phyloP scores from a whole-genome alignment of 352 stramenopile genomes.

The Paralagenidium karlingii region DNA sequence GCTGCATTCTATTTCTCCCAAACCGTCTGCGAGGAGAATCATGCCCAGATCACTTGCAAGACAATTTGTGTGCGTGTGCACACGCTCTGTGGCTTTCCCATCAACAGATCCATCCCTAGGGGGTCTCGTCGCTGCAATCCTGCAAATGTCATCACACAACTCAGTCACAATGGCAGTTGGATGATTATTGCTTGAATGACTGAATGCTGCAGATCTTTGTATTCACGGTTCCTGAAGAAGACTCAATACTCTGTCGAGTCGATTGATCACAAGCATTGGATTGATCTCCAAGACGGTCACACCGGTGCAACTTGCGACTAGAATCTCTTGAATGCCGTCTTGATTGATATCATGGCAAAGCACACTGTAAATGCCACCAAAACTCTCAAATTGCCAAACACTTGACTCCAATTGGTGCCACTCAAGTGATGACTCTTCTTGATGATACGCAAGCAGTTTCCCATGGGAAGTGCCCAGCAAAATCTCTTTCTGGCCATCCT shows the following conservation, averaged over 20 bases:
- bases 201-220: no score
- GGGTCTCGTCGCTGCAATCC: no score
- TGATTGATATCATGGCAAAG: slow-evolving; percentile 45
- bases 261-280: slow-evolving; percentile 9
- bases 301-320: slow-evolving; percentile 48
- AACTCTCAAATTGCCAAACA: slow-evolving; percentile 35
- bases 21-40: no score
- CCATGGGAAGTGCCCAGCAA: slow-evolving; percentile 50
- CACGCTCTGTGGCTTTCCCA: no score
- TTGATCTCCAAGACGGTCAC: slow-evolving; percentile 57
- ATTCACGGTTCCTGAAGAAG: no score
- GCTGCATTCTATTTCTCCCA: no score
- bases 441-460: slow-evolving; percentile 42
- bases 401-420: slow-evolving; percentile 18
- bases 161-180: no score
- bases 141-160: no score
- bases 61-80: no score
- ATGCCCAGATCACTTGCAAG: no score
- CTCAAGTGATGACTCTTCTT: neutral
- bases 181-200: no score
- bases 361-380: slow-evolving; percentile 66
- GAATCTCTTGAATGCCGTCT: slow-evolving; percentile 45
- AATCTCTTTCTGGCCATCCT: slow-evolving; percentile 49
- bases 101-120: no score
- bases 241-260: slow-evolving; percentile 12